A percentile compares a stretch with the other conserved stretches of the same genome.
phyloP scores from a whole-genome alignment of 768 basidiomycete species.

The Tephrocybe sp. region DNA sequence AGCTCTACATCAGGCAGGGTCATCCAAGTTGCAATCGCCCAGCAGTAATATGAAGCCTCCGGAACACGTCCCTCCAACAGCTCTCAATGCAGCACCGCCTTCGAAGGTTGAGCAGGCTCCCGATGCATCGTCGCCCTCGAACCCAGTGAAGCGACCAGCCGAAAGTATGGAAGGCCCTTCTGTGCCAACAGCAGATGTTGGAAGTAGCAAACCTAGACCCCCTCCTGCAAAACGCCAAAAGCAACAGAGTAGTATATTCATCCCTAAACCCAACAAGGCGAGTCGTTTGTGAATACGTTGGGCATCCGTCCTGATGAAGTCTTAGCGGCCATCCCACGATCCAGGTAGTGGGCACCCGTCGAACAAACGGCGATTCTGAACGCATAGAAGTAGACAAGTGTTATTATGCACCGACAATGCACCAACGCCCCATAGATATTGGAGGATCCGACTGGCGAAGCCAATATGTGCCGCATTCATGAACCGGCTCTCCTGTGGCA shows the following conservation, averaged over 20 bases:
- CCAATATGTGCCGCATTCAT: too few species aligned
- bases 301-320: not conserved
- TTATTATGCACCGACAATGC: too few species aligned
- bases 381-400: too few species aligned
- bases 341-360: constrained; percentile 7
- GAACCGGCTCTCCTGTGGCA: too few species aligned
- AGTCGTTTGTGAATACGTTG: too few species aligned
- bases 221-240: constrained; percentile 37
- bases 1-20: constrained; percentile 3
- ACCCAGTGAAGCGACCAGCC: constrained; percentile 6
- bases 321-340: constrained; percentile 18
- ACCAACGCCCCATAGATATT: too few species aligned
- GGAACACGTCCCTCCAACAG: not conserved
- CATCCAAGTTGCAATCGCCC: not conserved
- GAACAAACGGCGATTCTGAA: constrained; percentile 10
- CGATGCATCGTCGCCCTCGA: not conserved
- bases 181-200: not conserved
- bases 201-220: constrained; percentile 8
- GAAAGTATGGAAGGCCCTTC: constrained; percentile 3
- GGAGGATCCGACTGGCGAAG: too few species aligned
- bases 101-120: too few species aligned
- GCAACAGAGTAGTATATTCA: constrained; percentile 51
- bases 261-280: constrained; percentile 50
- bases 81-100: too few species aligned
- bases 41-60: not conserved